Evolutionary conservation across 2,329 filamentous ascomycete genomes (phyloP).

Genomic region (Diaporthe ampelina): DNA sequence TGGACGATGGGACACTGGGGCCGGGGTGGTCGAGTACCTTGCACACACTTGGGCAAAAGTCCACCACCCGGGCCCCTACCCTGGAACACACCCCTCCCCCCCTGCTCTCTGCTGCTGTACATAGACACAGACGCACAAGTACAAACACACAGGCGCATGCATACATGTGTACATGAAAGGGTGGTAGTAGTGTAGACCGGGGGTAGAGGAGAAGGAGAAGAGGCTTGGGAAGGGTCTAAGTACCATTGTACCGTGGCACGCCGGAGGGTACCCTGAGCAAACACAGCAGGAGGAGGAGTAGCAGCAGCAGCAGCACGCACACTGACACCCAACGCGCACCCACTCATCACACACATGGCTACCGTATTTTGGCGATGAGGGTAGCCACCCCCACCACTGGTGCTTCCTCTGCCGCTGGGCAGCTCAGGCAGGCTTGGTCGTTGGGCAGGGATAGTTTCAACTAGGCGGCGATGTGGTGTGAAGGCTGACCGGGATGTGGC

Average conservation of each 20-base stretch:
- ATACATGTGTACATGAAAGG: background rate
- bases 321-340: slow-evolving; percentile 2
- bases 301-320: background rate
- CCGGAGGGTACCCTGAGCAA: slow-evolving; percentile 7
- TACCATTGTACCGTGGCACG: slow-evolving; percentile 25
- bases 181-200: background rate
- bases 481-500: slow-evolving; percentile 33
- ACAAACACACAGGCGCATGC: background rate
- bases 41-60: slow-evolving; percentile 36
- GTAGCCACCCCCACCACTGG: slow-evolving; percentile 27
- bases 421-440: slow-evolving; percentile 25
- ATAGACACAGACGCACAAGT: slow-evolving; percentile 16
- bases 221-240: slow-evolving; percentile 6
- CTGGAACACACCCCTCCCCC: slow-evolving; percentile 27
- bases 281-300: background rate
- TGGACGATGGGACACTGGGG: slow-evolving; percentile 25
- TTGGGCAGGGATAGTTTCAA: slow-evolving; percentile 34
- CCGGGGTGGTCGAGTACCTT: slow-evolving; percentile 34
- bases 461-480: slow-evolving; percentile 28
- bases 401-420: slow-evolving; percentile 24
- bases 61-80: slow-evolving; percentile 28
- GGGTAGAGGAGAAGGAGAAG: background rate
- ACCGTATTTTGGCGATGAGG: slow-evolving; percentile 19
- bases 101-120: slow-evolving; percentile 26
- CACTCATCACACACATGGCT: slow-evolving; percentile 4